Conservation (phyloP, 176 grass and related monocot species). For the Miscanthus lutarioriparius region DNA sequence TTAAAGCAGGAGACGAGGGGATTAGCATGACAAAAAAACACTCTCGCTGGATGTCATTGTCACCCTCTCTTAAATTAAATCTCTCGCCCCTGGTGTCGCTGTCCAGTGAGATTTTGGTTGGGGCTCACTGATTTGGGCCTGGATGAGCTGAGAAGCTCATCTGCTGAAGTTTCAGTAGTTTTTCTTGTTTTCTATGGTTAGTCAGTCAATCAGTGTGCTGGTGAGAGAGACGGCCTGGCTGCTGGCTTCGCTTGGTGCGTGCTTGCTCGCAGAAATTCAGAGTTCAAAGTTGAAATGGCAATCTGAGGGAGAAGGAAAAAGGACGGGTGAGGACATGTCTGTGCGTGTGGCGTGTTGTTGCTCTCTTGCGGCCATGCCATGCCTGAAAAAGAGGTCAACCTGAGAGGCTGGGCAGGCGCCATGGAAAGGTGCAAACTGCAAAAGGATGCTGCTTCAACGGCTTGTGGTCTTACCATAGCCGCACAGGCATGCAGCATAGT, state of each 20-base stretch:
- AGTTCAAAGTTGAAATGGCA: background rate
- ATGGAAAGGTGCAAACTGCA: slow-evolving; percentile 17
- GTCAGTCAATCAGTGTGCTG: slow-evolving; percentile 22
- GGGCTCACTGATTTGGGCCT: background rate
- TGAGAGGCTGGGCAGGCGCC: background rate
- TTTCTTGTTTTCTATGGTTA: background rate
- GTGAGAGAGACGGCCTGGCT: background rate
- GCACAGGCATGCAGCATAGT: no score
- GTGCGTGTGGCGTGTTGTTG: no score
- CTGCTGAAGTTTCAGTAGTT: background rate
- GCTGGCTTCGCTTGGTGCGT: no score
- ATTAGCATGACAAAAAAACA: background rate
- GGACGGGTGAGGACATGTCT: background rate
- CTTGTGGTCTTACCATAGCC: no score
- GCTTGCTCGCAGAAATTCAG: background rate
- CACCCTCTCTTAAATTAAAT: background rate
- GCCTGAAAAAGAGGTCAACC: background rate
- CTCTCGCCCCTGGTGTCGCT: background rate
- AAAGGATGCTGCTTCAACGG: slow-evolving; percentile 17
- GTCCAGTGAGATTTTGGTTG: background rate
- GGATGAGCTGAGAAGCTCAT: background rate
- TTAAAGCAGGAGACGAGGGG: background rate
- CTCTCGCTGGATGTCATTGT: background rate
- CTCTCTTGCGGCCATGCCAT: background rate
- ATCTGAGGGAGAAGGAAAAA: background rate